These are phyloP conservation scores for Hypoxylon lenormandii DNA, from an alignment of 495 filamentous ascomycete genomes.

Conservation along the genomic window DNA sequence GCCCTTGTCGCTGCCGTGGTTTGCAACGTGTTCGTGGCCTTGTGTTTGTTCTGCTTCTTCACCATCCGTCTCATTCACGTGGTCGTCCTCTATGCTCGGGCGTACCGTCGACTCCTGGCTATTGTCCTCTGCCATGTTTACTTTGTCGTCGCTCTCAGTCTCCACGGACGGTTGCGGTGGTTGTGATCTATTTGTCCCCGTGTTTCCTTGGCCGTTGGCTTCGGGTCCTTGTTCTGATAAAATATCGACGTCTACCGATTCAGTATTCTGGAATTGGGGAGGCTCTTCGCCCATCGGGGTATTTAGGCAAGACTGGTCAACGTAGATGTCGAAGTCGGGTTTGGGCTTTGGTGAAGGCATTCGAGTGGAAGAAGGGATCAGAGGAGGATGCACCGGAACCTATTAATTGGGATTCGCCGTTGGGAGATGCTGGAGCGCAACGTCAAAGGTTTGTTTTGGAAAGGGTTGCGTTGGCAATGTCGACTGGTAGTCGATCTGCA, in stretches of 20 bases:
- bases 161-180: background rate
- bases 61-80: slow-evolving; percentile 1
- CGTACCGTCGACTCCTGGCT: slow-evolving; percentile 20
- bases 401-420: slow-evolving; percentile 8
- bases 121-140: slow-evolving; percentile 8
- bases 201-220: slow-evolving; percentile 14
- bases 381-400: background rate
- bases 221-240: slow-evolving; percentile 11
- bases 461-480: slow-evolving; percentile 33
- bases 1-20: slow-evolving; percentile 14
- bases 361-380: slow-evolving; percentile 4
- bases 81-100: slow-evolving; percentile 32
- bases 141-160: slow-evolving; percentile 1
- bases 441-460: slow-evolving; percentile 18
- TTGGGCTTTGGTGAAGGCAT: slow-evolving; percentile 49
- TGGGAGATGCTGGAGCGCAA: background rate
- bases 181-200: slow-evolving; percentile 6
- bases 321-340: slow-evolving; percentile 58
- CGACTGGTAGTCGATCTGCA: slow-evolving; percentile 18
- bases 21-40: slow-evolving; percentile 5
- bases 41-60: slow-evolving; percentile 6
- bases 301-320: slow-evolving; percentile 57
- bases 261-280: slow-evolving; percentile 16
- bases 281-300: slow-evolving; percentile 52
- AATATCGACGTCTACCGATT: slow-evolving; percentile 22